phyloP scores from a whole-genome alignment of 2,329 filamentous ascomycete genomes.

The Hypoxylon rubiginosum region DNA sequence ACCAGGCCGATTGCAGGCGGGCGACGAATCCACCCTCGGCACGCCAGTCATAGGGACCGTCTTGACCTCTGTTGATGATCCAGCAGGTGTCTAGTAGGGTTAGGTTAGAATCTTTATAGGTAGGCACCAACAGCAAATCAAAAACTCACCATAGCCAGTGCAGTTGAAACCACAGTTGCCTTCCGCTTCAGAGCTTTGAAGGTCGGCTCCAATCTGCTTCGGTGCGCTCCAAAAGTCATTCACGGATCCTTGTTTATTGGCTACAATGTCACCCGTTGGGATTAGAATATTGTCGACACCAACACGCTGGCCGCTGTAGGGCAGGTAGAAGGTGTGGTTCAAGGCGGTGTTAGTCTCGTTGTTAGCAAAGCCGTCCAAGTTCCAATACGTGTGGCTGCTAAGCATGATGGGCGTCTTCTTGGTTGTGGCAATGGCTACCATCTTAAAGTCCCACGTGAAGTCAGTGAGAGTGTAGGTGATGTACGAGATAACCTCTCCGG shows the following conservation, averaged over 20 bases:
- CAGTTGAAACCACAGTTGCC: slow-evolving; percentile 86
- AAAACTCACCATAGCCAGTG: slow-evolving; percentile 81
- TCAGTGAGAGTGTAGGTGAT: slow-evolving; percentile 79
- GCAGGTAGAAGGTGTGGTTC: slow-evolving; percentile 80
- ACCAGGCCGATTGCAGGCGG: slow-evolving; percentile 78
- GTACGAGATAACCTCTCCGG: slow-evolving; percentile 80
- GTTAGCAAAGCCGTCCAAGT: slow-evolving; percentile 83
- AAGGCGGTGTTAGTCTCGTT: slow-evolving; percentile 73
- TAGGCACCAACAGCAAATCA: background rate
- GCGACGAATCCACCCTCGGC: slow-evolving; percentile 69
- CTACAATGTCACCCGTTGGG: slow-evolving; percentile 80
- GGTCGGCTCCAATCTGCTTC: slow-evolving; percentile 82
- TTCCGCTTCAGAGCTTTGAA: slow-evolving; percentile 70
- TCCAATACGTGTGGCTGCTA: slow-evolving; percentile 82
- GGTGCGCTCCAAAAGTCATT: slow-evolving; percentile 87
- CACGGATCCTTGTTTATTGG: slow-evolving; percentile 75
- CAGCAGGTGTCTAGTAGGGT: slow-evolving; percentile 72
- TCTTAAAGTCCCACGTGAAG: slow-evolving; percentile 78
- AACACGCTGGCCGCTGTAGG: slow-evolving; percentile 78
- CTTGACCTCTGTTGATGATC: slow-evolving; percentile 72
- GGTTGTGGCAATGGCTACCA: slow-evolving; percentile 77
- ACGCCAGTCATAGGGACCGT: slow-evolving; percentile 74
- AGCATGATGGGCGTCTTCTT: slow-evolving; percentile 88
- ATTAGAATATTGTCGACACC: slow-evolving; percentile 79
- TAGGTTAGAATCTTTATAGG: slow-evolving; percentile 11